Evolutionary conservation across 805 yeast species (phyloP), one percentile per base, ranked within the genome.

Genomic region (Metschnikowia vanudenii): DNA sequence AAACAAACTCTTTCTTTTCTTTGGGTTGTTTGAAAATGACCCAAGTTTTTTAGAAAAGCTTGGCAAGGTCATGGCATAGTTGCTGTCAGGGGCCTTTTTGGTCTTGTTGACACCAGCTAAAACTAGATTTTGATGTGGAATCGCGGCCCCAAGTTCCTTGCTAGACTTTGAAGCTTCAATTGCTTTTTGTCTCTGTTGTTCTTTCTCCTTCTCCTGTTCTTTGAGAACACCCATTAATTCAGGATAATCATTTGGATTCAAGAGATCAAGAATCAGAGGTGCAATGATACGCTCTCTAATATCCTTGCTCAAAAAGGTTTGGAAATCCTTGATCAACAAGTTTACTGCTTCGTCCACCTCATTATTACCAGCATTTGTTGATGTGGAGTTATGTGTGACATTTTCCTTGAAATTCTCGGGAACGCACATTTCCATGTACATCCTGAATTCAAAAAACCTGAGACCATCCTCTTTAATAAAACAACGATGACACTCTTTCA

Each of bases 271-370:
- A 14, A 89, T 78, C 1, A 75, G 72, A 0, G 94, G 88, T 0
- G 86, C 90, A 19, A 88, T 76, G 3, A 86, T 66, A 49, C 88
- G 78, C 57, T 82, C 92, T 53, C 86, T 73, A 19, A 89, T 78
- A 64, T 89, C 96, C 50, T 84, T 84, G 17, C 81, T 67, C 37
- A 89, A 62, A 39, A 82, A 81, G 10, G 71, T 68, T 49, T 79
- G 80, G 41, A 89, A 73, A 53, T 89, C 96, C 45, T 77, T 79
- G 20, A 82, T 60, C 39, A 90, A 68, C 43, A 75, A 65, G 18
- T 74, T 67, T 1, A 79, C 72, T 0, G 96, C 84, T 39, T 82
- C 87, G 16, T 77, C 78, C 2, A 82, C 66, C 1, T 80, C 71
- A 47, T 59, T 69, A 45, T 57, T 58, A 33, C 56, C 54, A 22